Evolutionary conservation across 148 eudicot genomes (phyloP).

Genomic region (Cornus florida): DNA sequence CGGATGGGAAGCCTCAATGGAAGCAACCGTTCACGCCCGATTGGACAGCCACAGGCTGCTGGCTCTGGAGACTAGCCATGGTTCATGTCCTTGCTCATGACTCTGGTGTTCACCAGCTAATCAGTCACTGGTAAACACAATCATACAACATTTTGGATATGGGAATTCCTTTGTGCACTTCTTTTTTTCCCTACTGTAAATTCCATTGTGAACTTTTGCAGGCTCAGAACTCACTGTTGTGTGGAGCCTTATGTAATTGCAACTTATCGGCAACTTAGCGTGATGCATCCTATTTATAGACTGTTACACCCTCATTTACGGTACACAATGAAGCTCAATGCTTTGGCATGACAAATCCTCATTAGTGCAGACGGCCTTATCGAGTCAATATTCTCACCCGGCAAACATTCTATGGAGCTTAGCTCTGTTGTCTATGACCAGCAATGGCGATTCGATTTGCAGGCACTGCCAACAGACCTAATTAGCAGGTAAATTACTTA

Average conservation of each 20-base stretch:
- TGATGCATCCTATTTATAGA: no score
- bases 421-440: conserved; percentile 65
- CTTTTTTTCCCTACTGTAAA: no score
- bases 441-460: conserved; percentile 71
- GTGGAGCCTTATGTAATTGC: not conserved
- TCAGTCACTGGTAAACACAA: conserved; percentile 40
- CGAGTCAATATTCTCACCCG: conserved; percentile 54
- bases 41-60: no score
- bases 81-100: no score
- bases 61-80: no score
- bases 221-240: conserved; percentile 80
- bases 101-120: no score
- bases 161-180: no score
- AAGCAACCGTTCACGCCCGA: conserved; percentile 35
- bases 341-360: conserved; percentile 69
- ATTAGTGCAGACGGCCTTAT: conserved; percentile 67
- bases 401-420: conserved; percentile 59
- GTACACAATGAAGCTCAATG: conserved; percentile 93
- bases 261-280: no score
- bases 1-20: conserved; percentile 61
- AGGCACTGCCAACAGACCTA: conserved; percentile 75
- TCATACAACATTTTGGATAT: no score
- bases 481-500: conserved; percentile 51
- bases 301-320: no score
- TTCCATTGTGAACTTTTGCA: conserved; percentile 14